Conservation (phyloP, 345 rosid species). For the Corchorus olitorius region DNA sequence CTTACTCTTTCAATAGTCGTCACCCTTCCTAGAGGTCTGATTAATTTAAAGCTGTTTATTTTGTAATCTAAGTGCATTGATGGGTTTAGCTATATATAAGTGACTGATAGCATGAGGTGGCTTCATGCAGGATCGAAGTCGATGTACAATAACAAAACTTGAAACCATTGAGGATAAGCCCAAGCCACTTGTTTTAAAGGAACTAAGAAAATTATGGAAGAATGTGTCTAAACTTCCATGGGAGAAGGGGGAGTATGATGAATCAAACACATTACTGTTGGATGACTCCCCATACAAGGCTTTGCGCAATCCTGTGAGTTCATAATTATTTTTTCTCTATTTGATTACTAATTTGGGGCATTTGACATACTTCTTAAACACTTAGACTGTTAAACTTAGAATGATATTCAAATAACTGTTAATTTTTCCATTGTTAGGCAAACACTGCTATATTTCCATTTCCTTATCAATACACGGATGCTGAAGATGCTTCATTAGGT, state of each 20-base stretch:
- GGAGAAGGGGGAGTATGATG: slow-evolving; percentile 61
- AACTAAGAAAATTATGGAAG: slow-evolving; percentile 70
- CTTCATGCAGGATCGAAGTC: slow-evolving; percentile 50
- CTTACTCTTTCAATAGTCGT: background rate
- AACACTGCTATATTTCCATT: slow-evolving; percentile 80
- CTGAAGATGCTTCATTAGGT: slow-evolving; percentile 70
- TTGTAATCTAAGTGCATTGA: background rate
- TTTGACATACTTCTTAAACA: slow-evolving; percentile 10
- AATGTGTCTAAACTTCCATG: slow-evolving; percentile 47
- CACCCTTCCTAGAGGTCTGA: background rate
- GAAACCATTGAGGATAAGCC: slow-evolving; percentile 50
- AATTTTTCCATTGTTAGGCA: slow-evolving; percentile 43
- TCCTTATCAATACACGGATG: slow-evolving; percentile 45
- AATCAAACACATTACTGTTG: slow-evolving; percentile 73
- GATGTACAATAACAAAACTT: slow-evolving; percentile 59
- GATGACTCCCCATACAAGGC: slow-evolving; percentile 94
- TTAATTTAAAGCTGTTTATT: background rate
- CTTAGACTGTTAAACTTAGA: background rate
- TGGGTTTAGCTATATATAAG: background rate
- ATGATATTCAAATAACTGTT: slow-evolving; percentile 5
- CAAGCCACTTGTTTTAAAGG: slow-evolving; percentile 78
- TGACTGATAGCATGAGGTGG: background rate
- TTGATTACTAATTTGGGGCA: background rate
- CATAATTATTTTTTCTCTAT: background rate
- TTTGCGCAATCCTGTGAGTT: slow-evolving; percentile 75